A percentile compares a stretch with the other conserved stretches of the same genome.
These are phyloP conservation scores for Sicyos edulis DNA, from an alignment of 306 rosid species.

Conservation along the genomic window DNA sequence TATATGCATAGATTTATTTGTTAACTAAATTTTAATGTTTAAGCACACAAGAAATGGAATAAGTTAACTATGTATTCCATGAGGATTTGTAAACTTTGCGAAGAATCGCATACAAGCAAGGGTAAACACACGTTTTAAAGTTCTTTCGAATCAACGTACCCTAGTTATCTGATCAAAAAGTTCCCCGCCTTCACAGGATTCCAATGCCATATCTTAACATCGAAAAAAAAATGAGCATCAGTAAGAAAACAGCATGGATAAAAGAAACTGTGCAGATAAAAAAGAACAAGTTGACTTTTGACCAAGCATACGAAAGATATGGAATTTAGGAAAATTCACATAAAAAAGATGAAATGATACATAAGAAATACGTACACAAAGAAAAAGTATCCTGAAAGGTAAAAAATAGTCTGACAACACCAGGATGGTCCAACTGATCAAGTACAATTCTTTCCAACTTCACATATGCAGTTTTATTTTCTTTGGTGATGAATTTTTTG, in stretches of 20 bases:
- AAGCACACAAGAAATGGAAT: neutral
- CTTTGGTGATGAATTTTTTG: slow-evolving; percentile 91
- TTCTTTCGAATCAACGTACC: slow-evolving; percentile 47
- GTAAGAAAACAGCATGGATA: neutral
- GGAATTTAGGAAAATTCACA: neutral
- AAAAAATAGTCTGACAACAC: slow-evolving; percentile 83
- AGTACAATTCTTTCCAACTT: slow-evolving; percentile 96
- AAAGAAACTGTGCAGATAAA: slow-evolving; percentile 1
- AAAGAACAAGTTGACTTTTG: neutral
- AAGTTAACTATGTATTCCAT: neutral
- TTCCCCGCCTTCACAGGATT: slow-evolving; percentile 99
- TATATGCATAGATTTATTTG: neutral
- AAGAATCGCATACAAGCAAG: neutral
- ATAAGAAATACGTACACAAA: slow-evolving; percentile 63
- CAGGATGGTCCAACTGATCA: slow-evolving; percentile 96
- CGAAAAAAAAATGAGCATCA: slow-evolving; percentile 23
- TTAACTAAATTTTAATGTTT: neutral
- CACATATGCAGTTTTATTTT: slow-evolving; percentile 95
- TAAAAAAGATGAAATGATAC: neutral
- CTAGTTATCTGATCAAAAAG: slow-evolving; percentile 98
- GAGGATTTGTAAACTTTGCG: neutral
- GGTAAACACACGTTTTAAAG: neutral
- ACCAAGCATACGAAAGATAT: neutral
- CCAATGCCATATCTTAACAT: slow-evolving; percentile 93
- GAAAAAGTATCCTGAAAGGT: slow-evolving; percentile 96